Conservation (phyloP, 306 rosid genomes). For the Glycine latifolia region DNA sequence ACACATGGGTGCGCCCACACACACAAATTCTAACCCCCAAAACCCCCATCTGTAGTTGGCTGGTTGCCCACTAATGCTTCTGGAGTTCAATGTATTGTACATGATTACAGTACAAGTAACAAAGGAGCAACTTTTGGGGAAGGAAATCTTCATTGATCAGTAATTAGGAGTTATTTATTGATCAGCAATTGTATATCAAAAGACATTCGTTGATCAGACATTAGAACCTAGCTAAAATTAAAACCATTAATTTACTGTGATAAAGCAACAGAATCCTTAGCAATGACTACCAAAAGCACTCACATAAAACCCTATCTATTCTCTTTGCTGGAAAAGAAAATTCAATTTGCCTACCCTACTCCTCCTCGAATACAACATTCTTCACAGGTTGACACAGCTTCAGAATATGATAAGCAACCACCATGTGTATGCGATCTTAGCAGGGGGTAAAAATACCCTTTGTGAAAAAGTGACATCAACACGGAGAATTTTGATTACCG, state of each 20-base stretch:
- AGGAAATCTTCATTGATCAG: background rate
- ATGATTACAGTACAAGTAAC: constrained; percentile 4
- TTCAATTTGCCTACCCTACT: constrained; percentile 33
- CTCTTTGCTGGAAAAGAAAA: constrained; percentile 9
- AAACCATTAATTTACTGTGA: constrained; percentile 5
- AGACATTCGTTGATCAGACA: background rate
- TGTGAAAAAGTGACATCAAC: constrained; percentile 6
- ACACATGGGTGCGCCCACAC: background rate
- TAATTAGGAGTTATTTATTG: too few relatives aligned
- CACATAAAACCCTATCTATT: constrained; percentile 37
- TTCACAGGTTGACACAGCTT: constrained; percentile 5
- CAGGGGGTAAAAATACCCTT: constrained; percentile 21
- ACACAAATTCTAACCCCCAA: background rate
- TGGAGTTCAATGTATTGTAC: background rate
- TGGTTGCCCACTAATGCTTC: constrained; percentile 25
- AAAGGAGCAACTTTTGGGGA: background rate
- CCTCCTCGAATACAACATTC: constrained; percentile 32
- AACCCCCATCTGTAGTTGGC: constrained; percentile 14
- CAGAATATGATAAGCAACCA: constrained; percentile 20
- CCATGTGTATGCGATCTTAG: constrained; percentile 3
- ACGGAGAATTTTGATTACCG: constrained; percentile 37
- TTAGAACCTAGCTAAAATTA: constrained; percentile 18
- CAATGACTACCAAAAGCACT: constrained; percentile 24
- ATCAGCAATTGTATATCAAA: background rate
- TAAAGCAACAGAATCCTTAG: constrained; percentile 29